phyloP scores from a whole-genome alignment of 306 rosid genomes.

The Neltuma alba region DNA sequence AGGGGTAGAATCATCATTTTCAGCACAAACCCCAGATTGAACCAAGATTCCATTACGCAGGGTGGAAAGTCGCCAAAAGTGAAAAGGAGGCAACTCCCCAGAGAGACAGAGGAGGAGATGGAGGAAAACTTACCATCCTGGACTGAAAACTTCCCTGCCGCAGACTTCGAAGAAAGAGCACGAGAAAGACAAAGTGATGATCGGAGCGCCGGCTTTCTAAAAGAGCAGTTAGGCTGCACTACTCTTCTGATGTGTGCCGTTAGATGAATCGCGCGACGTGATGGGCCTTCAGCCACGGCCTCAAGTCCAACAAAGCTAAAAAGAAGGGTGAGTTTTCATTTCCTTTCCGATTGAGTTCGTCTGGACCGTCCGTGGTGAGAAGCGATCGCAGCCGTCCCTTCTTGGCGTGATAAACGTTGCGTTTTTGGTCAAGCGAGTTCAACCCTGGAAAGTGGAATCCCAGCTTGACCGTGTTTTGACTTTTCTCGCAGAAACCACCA shows the following conservation, averaged over 20 bases:
- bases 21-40: not conserved
- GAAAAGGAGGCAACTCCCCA: not conserved
- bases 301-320: too few species aligned
- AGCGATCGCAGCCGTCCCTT: not conserved
- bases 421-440: not conserved
- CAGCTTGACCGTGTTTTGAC: not conserved
- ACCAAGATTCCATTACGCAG: not conserved
- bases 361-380: not conserved
- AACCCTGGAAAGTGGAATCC: not conserved
- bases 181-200: not conserved
- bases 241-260: not conserved
- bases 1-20: not conserved
- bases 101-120: not conserved
- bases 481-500: not conserved
- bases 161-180: not conserved
- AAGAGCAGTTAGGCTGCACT: not conserved
- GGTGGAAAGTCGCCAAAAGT: not conserved
- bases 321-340: not conserved
- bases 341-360: not conserved
- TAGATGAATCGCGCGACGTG: not conserved
- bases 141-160: not conserved
- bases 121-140: not conserved
- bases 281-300: not conserved
- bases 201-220: not conserved
- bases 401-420: not conserved